Evolutionary conservation across 306 rosid species (phyloP).

Genomic region (Psophocarpus tetragonolobus): DNA sequence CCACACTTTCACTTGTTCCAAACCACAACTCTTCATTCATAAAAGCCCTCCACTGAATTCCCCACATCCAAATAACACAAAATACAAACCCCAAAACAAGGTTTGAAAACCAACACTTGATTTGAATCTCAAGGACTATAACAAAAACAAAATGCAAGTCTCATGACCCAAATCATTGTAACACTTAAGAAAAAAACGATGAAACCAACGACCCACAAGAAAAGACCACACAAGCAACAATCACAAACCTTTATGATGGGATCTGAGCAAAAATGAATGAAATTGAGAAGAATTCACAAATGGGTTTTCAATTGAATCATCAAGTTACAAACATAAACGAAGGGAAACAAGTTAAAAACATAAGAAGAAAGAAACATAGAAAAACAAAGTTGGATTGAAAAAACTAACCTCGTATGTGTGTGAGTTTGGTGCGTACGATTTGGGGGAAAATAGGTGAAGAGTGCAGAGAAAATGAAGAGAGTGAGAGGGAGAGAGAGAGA

Average conservation of each 20-base stretch:
- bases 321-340: background rate
- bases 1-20: background rate
- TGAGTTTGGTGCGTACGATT: background rate
- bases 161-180: constrained; percentile 1
- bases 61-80: background rate
- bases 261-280: constrained; percentile 24
- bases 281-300: background rate
- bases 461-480: background rate
- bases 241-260: constrained; percentile 7
- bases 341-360: background rate
- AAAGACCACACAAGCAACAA: background rate
- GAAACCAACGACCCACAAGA: constrained; percentile 13
- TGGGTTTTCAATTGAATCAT: constrained; percentile 14
- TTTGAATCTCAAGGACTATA: constrained; percentile 18
- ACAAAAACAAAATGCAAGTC: background rate
- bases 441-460: background rate
- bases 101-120: background rate
- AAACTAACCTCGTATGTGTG: constrained; percentile 30
- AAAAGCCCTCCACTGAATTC: background rate
- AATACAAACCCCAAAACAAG: constrained; percentile 7
- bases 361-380: background rate
- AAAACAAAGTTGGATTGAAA: background rate
- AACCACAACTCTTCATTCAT: constrained; percentile 2
- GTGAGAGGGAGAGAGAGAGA: constrained; percentile 6
- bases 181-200: background rate